Base-by-base conservation (phyloP, 225 moss, liverwort and hornwort genomes). In the Climacium dendroides region DNA sequence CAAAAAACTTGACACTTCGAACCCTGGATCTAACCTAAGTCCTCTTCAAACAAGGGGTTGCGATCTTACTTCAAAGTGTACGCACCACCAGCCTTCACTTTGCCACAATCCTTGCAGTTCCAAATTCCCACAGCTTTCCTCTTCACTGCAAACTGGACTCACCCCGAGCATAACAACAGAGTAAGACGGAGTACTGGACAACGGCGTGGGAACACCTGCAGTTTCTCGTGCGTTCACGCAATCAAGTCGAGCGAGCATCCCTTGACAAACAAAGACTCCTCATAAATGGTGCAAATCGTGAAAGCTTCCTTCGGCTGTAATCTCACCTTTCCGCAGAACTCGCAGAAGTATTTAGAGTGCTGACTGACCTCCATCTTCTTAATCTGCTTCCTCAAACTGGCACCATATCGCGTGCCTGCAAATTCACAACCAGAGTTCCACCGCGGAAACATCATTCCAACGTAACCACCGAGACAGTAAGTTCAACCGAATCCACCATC, bases 371-470 rank as follows among this genome's bases (percentile, higher is more conserved):
- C 92, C 92, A 92, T 92, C 84, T 95, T 94, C 93, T 94, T 95
- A 16, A 95, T 95, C 93, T 94, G 94, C 93, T 95, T 94, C 89
- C 95, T 93, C 93, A 95, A 89, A 94, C 95, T 95, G 80, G 95
- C 95, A 93, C 95, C 95, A 89, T 95, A 95, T 35, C 95, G 91
- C 57, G 95, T 95, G 85, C 95, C 95, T 95, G 76, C 54, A 76
- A 35, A 76, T 15, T 53, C 35, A 76, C 54, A 54, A 54, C 24
- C 76, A 53, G 54, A 76, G 76, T 24, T 35, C 53, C 76, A 53
- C 53, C 53, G n/a, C 53, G 9, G 20, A 76, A n/a, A 76, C 24
- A 25, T 34, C n/a, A 54, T 23, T 54, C 24, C 76, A 76, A 53
- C 76, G 22, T 9, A 53, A 53, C 35, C 76, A 35, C 23, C 23